Conservation (phyloP, 2,329 filamentous ascomycete genomes). For the Epichloe glyceriae region DNA sequence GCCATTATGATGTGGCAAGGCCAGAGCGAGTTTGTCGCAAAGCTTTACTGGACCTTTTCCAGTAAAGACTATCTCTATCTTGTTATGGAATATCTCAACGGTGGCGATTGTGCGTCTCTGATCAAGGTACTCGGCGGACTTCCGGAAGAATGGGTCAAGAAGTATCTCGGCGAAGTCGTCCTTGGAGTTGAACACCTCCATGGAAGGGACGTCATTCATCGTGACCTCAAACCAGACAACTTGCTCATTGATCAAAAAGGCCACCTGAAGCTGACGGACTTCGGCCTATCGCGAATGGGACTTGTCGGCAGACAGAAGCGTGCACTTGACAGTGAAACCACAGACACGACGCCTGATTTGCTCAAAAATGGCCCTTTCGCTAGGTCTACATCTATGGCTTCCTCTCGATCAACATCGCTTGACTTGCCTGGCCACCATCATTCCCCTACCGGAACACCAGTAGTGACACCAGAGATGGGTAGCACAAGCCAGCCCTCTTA, state of each 20-base stretch:
- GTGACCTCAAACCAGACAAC: constrained; percentile 94
- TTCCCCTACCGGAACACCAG: constrained; percentile 74
- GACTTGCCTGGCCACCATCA: constrained; percentile 62
- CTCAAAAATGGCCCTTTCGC: constrained; percentile 87
- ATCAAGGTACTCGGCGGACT: constrained; percentile 89
- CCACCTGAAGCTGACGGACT: constrained; percentile 93
- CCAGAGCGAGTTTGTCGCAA: constrained; percentile 96
- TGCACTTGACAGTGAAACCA: constrained; percentile 61
- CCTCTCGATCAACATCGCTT: constrained; percentile 86
- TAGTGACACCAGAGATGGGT: constrained; percentile 62
- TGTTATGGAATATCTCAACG: constrained; percentile 98
- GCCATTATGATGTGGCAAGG: constrained; percentile 99
- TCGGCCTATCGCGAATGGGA: constrained; percentile 94
- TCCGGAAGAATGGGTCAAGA: constrained; percentile 95
- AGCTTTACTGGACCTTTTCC: constrained; percentile 98
- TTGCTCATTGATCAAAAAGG: constrained; percentile 93
- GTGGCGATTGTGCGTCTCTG: constrained; percentile 89
- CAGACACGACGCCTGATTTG: constrained; percentile 81
- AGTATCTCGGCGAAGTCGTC: constrained; percentile 91
- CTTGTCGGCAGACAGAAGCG: constrained; percentile 92
- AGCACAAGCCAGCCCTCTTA: constrained; percentile 77
- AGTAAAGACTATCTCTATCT: constrained; percentile 98
- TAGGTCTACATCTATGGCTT: constrained; percentile 70
- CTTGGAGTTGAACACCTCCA: constrained; percentile 95
- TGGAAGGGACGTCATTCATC: constrained; percentile 86